Base-by-base conservation (phyloP, 2,329 filamentous ascomycete genomes). In the Aspergillus carbonarius region DNA sequence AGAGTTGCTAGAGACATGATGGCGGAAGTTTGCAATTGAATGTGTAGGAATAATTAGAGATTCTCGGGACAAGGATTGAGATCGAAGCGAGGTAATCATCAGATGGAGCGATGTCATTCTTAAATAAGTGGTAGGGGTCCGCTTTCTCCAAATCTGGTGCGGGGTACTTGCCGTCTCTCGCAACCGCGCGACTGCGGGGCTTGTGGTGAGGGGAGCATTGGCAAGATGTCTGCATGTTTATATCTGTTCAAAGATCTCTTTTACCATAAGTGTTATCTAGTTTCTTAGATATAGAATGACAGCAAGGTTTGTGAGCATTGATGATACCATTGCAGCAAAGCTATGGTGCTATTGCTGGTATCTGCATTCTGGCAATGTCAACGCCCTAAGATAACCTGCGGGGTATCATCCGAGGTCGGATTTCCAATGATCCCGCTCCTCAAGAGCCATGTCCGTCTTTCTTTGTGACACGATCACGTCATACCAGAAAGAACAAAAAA, bases 1-100 rank as follows among this genome's bases (percentile, higher is more conserved):
- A 80, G 71, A 44, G 77, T 78, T 55, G 76, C 75, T 56, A 79
- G 70, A 60, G 76, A 75, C 76, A 78, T 79, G 60, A 58, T 73
- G 62, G 12, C 39, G 17, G 37, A 17, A 18, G 37, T 10, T 13
- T 23, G 10, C 37, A 32, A 55, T 17, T 12, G 20, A 15, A 42
- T 32, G 9, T 17, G 35, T 20, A 8, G 20, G 5, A 23, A 23
- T n/a, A n/a, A 34, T 27, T 9, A 23, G 23, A 20, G 30, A 13
- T 20, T 27, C 15, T 4, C 12, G 42, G 17, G 49, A 17, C 20
- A 30, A 23, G 39, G 17, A 49, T 10, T 2, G 2, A 20, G n/a
- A 10, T 27, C 2, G n/a, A 13, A 39, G 27, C n/a, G 15, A 48
- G 27, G n/a, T 5, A 39, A 18, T 15, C 37, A 13, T 44, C 32